Percentiles rank a stretch among this genome's conserved stretches.
Conservation (phyloP, 73 alveolate species). For the Blepharisma japonicum region DNA sequence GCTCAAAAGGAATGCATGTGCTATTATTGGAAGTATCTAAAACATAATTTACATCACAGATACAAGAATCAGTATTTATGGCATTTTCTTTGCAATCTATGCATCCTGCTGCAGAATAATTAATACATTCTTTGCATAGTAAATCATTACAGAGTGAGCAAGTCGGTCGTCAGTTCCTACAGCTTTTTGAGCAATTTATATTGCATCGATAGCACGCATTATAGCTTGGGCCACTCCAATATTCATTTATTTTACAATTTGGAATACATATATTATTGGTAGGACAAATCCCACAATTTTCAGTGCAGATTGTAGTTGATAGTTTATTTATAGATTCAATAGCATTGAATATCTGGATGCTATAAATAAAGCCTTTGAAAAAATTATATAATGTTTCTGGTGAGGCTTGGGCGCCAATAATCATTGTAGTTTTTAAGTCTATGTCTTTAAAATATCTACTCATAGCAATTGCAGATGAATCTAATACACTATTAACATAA, state of each 20-base stretch:
- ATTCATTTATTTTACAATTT: neutral
- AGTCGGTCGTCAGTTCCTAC: neutral
- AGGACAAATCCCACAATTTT: neutral
- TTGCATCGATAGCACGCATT: neutral
- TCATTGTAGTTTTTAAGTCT: neutral
- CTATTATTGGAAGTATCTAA: too few species aligned
- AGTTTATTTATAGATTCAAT: too few species aligned
- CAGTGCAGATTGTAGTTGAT: neutral
- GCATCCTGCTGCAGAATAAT: neutral
- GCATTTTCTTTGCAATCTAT: neutral
- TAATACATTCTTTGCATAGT: neutral
- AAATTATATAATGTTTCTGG: neutral
- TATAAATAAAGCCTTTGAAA: neutral
- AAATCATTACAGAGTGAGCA: conserved; percentile 8
- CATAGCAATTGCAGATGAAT: neutral
- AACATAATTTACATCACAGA: neutral
- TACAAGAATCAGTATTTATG: neutral
- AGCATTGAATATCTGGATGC: neutral
- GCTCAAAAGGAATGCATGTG: too few species aligned
- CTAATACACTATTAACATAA: neutral
- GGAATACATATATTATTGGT: neutral
- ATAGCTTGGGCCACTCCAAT: conserved; percentile 8
- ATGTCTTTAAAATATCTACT: neutral
- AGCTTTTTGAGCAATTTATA: neutral
- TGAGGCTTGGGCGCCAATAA: neutral